A percentile compares a stretch with the other conserved stretches of the same genome.
Evolutionary conservation across 169 alveolate genomes (phyloP).

Genomic region (Plasmodium gonderi): DNA sequence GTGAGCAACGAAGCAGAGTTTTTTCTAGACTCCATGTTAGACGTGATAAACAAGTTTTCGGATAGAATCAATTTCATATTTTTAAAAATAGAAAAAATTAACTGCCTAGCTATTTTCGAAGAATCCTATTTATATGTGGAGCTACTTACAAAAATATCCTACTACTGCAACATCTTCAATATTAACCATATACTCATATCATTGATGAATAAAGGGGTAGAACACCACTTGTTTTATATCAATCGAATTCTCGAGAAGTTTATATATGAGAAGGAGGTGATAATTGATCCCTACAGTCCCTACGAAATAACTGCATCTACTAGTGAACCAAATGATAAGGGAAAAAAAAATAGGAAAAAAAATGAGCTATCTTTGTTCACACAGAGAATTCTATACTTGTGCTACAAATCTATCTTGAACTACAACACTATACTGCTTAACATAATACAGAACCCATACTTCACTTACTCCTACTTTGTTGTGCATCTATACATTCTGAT

Average conservation of each 20-base stretch:
- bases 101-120: slow-evolving; percentile 61
- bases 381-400: slow-evolving; percentile 48
- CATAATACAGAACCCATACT: slow-evolving; percentile 30
- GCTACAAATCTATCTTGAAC: slow-evolving; percentile 42
- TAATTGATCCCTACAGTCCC: slow-evolving; percentile 55
- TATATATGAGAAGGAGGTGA: slow-evolving; percentile 48
- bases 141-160: slow-evolving; percentile 45
- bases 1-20: not conserved
- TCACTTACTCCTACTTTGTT: slow-evolving; percentile 31
- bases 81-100: slow-evolving; percentile 49
- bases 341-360: not conserved
- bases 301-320: slow-evolving; percentile 52
- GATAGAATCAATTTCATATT: slow-evolving; percentile 55
- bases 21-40: slow-evolving; percentile 29
- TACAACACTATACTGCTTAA: slow-evolving; percentile 47
- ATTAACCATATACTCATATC: slow-evolving; percentile 44
- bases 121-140: slow-evolving; percentile 56
- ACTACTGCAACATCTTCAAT: slow-evolving; percentile 31
- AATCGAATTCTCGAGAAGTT: slow-evolving; percentile 56
- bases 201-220: slow-evolving; percentile 54
- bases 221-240: slow-evolving; percentile 57
- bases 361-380: slow-evolving; percentile 53
- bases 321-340: not conserved
- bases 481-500: slow-evolving; percentile 32
- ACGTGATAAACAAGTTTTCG: slow-evolving; percentile 20